Evolutionary conservation across 192 early-diverging fungal species (phyloP).

Genomic region (Phycomyces nitens): DNA sequence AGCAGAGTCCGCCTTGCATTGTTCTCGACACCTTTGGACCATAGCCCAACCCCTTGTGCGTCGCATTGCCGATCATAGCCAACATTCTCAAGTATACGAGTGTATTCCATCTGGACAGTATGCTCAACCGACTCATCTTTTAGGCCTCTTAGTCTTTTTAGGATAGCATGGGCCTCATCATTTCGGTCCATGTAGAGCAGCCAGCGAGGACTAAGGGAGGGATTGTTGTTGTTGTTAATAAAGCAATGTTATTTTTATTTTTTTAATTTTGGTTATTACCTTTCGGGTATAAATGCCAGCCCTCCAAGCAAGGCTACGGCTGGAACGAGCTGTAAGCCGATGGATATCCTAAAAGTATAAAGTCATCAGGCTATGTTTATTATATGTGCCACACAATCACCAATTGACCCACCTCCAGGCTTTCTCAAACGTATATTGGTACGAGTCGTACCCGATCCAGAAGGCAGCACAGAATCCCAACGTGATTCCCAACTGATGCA

Average conservation of each 20-base stretch:
- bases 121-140: constrained; percentile 37
- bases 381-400: not conserved
- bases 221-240: not conserved
- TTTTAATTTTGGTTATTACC: not conserved
- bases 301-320: constrained; percentile 62
- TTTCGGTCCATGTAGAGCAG: constrained; percentile 49
- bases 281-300: constrained; percentile 72
- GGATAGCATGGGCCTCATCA: constrained; percentile 53
- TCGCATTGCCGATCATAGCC: constrained; percentile 45
- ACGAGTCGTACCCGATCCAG: constrained; percentile 21
- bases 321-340: constrained; percentile 78
- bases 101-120: constrained; percentile 49
- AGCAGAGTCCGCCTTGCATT: constrained; percentile 49
- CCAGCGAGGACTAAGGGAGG: constrained; percentile 60
- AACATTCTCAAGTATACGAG: constrained; percentile 55
- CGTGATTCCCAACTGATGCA: constrained; percentile 89
- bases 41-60: constrained; percentile 43
- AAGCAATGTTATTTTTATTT: not conserved
- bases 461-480: constrained; percentile 67
- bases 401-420: constrained; percentile 2
- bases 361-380: no score
- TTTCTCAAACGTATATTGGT: not conserved
- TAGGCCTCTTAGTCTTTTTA: constrained; percentile 48
- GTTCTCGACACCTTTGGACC: constrained; percentile 42
- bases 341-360: constrained; percentile 50